Evolutionary conservation across 2,329 filamentous ascomycete genomes (phyloP).

Genomic region (Alternaria tenuissima): DNA sequence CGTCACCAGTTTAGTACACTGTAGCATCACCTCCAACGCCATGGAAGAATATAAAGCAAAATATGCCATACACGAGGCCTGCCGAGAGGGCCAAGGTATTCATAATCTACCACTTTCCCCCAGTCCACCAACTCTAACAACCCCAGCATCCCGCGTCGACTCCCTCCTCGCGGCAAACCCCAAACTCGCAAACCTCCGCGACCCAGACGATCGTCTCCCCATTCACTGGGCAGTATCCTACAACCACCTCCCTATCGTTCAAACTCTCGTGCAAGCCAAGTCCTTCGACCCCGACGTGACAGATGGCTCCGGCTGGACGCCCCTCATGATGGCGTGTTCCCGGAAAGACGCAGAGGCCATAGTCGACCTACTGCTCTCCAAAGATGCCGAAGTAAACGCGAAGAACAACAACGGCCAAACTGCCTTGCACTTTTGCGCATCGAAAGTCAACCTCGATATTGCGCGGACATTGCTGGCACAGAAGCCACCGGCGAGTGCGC

Average conservation of each 20-base stretch:
- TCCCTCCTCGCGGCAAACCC: conserved; percentile 80
- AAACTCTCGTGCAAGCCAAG: conserved; percentile 73
- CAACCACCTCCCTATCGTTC: conserved; percentile 78
- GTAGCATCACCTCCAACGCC: not conserved
- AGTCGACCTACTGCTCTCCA: conserved; percentile 71
- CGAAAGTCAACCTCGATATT: conserved; percentile 85
- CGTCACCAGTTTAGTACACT: not conserved
- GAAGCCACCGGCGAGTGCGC: conserved; percentile 71
- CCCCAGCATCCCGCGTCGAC: conserved; percentile 73
- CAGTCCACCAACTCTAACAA: conserved; percentile 68
- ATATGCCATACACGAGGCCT: conserved; percentile 87
- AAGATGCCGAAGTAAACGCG: conserved; percentile 75
- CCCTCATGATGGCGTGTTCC: conserved; percentile 82
- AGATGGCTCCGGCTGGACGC: conserved; percentile 83
- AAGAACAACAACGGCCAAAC: conserved; percentile 80
- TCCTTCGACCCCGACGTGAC: conserved; percentile 84
- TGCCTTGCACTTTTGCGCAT: conserved; percentile 88
- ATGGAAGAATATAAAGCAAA: conserved; percentile 60
- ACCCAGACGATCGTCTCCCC: conserved; percentile 87
- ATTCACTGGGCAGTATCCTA: conserved; percentile 94
- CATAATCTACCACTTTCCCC: not conserved
- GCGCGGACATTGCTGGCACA: conserved; percentile 78
- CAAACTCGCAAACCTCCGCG: conserved; percentile 75
- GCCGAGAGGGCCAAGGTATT: conserved; percentile 83
- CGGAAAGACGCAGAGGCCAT: conserved; percentile 75